Percentiles rank a stretch among this genome's conserved stretches.
Conservation (phyloP, 768 basidiomycete genomes). For the Russula ochroleuca region DNA sequence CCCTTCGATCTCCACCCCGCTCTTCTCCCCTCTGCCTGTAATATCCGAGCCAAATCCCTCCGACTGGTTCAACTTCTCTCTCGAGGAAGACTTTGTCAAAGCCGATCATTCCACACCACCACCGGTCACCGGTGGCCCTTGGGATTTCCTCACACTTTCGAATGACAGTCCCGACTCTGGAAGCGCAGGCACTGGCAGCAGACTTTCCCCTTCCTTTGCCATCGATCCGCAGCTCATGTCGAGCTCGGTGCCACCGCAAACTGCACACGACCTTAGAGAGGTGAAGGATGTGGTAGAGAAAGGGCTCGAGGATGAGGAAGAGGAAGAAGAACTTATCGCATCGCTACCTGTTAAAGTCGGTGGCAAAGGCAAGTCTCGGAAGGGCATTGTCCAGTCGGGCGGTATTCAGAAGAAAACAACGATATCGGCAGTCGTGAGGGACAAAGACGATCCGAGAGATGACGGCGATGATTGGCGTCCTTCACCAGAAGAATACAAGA, state of each 20-base stretch:
- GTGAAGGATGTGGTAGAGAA: constrained; percentile 37
- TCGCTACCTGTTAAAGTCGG: constrained; percentile 33
- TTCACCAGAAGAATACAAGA: constrained; percentile 89
- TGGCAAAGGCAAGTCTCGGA: constrained; percentile 54
- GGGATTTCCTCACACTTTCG: constrained; percentile 41
- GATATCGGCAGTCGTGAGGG: constrained; percentile 36
- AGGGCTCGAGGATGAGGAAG: constrained; percentile 36
- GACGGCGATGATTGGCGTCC: constrained; percentile 81
- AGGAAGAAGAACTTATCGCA: constrained; percentile 29
- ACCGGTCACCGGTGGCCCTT: constrained; percentile 32
- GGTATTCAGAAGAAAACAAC: constrained; percentile 61
- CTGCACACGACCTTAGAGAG: constrained; percentile 39
- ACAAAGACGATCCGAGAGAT: constrained; percentile 45
- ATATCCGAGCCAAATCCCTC: constrained; percentile 22
- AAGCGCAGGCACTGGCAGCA: constrained; percentile 16
- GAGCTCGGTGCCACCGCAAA: constrained; percentile 48
- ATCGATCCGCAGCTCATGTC: constrained; percentile 80
- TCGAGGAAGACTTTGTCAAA: constrained; percentile 35
- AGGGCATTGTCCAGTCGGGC: constrained; percentile 69
- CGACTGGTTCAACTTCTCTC: constrained; percentile 32
- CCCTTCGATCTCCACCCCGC: constrained; percentile 20
- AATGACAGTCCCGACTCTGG: constrained; percentile 31
- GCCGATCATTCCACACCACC: constrained; percentile 31
- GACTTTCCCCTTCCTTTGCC: constrained; percentile 37
- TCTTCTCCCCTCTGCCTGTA: constrained; percentile 25